A percentile compares a stretch with the other conserved stretches of the same genome.
Conservation (phyloP, 2,329 filamentous ascomycete genomes). For the Sporothrix protearum region DNA sequence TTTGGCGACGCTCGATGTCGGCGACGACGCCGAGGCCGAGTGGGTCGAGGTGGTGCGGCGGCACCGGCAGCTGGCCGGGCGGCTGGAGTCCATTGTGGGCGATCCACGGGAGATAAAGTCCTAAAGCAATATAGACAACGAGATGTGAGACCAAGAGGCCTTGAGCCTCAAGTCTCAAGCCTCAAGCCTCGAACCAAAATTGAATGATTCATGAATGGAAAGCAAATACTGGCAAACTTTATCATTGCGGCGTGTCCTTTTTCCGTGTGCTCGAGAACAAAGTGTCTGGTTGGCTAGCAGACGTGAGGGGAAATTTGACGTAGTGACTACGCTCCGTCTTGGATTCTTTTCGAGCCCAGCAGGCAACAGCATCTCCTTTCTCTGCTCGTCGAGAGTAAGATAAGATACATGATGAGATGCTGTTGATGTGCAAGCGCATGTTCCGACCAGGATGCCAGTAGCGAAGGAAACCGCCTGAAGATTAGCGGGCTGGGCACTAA, state of each 20-base stretch:
- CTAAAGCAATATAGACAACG: conserved; percentile 6
- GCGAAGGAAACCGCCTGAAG: not conserved
- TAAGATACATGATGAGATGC: not conserved
- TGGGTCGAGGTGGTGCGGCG: conserved; percentile 90
- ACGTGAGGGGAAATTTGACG: not conserved
- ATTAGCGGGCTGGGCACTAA: not conserved
- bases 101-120: conserved; percentile 41
- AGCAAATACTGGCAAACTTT: not conserved
- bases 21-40: conserved; percentile 54
- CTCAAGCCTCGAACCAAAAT: not conserved
- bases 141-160: not conserved
- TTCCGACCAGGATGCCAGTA: not conserved
- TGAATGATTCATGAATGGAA: not conserved
- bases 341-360: not conserved
- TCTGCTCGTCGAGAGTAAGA: not conserved
- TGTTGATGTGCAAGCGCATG: not conserved
- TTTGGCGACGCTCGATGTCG: conserved; percentile 59
- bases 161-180: no score
- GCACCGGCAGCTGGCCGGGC: conserved; percentile 77
- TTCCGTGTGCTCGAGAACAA: not conserved
- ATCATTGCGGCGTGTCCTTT: not conserved
- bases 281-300: no score
- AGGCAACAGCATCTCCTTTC: not conserved
- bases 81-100: conserved; percentile 66
- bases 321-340: not conserved